Percentiles rank a stretch among this genome's conserved stretches.
These are phyloP conservation scores for Rhodotorula sp. DNA, from an alignment of 1,284 basidiomycete genomes.

Conservation along the genomic window DNA sequence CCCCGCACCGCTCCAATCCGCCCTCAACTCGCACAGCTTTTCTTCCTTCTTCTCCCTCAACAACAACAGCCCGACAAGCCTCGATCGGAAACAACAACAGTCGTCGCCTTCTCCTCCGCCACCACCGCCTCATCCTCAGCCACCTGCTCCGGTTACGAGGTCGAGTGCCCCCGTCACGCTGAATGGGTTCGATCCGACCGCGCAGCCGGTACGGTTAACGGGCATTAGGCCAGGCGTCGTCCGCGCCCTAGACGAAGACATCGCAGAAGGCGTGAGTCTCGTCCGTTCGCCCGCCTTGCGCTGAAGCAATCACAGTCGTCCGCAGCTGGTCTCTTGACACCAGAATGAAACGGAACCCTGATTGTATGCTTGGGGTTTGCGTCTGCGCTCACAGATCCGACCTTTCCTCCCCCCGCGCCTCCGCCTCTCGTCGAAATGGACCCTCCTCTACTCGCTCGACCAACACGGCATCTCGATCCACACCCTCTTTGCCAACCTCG, in stretches of 20 bases:
- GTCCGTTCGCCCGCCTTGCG: no score
- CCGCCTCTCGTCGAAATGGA: conserved; percentile 77
- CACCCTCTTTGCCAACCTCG: conserved; percentile 73
- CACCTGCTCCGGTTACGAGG: background rate
- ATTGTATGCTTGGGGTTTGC: no score
- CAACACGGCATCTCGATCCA: conserved; percentile 91
- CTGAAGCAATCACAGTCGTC: no score
- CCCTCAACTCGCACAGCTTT: background rate
- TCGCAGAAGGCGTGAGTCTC: conserved; percentile 33
- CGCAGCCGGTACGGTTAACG: conserved; percentile 27
- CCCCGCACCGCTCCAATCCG: background rate
- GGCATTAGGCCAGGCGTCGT: conserved; percentile 23
- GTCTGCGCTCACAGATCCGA: conserved; percentile 41
- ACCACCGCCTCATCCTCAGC: background rate
- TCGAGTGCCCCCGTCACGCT: background rate
- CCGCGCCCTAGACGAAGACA: conserved; percentile 29
- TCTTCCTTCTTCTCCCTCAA: conserved; percentile 4
- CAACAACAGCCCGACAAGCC: background rate
- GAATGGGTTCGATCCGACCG: conserved; percentile 17
- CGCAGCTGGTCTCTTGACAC: no score
- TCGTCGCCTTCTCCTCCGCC: background rate
- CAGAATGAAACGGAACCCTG: no score
- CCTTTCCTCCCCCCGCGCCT: conserved; percentile 71
- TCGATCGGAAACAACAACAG: background rate
- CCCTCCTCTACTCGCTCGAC: conserved; percentile 85